Base-by-base conservation (phyloP, 371 early-diverging fungal genomes). In the Mucor piriformis region DNA sequence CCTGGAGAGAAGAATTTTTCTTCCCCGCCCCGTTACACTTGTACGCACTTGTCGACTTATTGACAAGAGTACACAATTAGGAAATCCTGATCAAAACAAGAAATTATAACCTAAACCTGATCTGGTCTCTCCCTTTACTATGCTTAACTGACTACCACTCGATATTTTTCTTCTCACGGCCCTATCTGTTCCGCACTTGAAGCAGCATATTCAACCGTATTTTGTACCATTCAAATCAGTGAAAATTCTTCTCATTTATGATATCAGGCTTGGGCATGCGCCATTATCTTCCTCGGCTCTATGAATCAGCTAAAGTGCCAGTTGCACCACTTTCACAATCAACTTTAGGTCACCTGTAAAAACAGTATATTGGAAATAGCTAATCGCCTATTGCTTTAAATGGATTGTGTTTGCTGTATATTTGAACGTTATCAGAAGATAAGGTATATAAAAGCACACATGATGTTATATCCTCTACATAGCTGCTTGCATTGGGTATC, bases 41-140 rank as follows among this genome's bases (percentile, higher is more conserved):
- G 49, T 29, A 15, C 49, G 21, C 13, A 12, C 21, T 16, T 42
- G 20, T 42, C 20, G 37, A 34, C 23, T 51, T 21, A 35, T 37
- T 23, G 6, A 50, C 50, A 3, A 20, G 37, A 13, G 23, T 3
- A 35, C 20, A 50, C 21, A 51, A 34, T 35, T 37, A 51, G 51
- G 51, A 51, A 51, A 51, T 51, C 37, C 18, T 51, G 51, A 3
- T 35, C 51, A 51, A 51, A 51, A 51, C 23, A 51, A 51, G 51
- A 37, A 51, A 32, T 50, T 50, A 33, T 50, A 24, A 46, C 46
- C 46, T 11, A 12, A 46, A 24, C 11, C 10, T 24, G 4, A 46
- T 18, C 11, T 21, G 12, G 10, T 44, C 20, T 44, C 44, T 3
- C 13, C 24, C 20, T 13, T 15, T 24, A 20, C 3, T 24, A 24